Evolutionary conservation across 257 asterid species (phyloP), one percentile per base, ranked within the genome.

Genomic region (Scutellaria baicalensis): DNA sequence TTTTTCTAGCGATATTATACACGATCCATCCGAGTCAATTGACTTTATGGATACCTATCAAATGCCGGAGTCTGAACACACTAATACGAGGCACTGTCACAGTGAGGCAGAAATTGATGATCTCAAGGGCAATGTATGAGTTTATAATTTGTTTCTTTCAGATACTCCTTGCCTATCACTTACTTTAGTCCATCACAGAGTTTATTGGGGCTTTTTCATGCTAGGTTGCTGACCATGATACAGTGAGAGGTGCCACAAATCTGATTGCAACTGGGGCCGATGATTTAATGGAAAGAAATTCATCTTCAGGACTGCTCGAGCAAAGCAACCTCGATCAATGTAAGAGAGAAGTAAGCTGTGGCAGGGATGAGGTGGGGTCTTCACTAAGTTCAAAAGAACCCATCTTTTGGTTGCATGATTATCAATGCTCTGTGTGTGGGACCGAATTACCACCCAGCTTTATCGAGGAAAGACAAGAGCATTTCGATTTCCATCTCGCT

Each of bases 401-500:
- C 49, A 51, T 84, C 17, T 44, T 56, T 75, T 93, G 97, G 99
- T 72, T 87, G 79, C 83, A 89, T 16, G 91, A 77, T 40, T 91
- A 91, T 78, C 85, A 82, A 59, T 94, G 99, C 85, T 88, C 99
- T 0, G 49, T 88, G 12, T 94, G 99, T 60, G 95, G 97, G 63
- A 66, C 78, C 6, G 95, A 91, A 76, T 60, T 94, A 76, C 97
- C 99, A n/a, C 79, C 95, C 33, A 80, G 85, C 79, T 91, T 91
- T 68, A 61, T 71, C 14, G 93, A 86, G 60, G 99, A 94, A 79
- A 82, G 99, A 73, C 97, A 70, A 76, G 96, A 91, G 77, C 99
- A 94, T 84, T 88, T 80, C 21, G 97, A 94, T 79, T 94, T 87
- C 78, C 97, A 94, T 82, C 81, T 94, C 8, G 99, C 99, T 43